phyloP scores from a whole-genome alignment of 495 filamentous ascomycete species.

The Neurospora africana region DNA sequence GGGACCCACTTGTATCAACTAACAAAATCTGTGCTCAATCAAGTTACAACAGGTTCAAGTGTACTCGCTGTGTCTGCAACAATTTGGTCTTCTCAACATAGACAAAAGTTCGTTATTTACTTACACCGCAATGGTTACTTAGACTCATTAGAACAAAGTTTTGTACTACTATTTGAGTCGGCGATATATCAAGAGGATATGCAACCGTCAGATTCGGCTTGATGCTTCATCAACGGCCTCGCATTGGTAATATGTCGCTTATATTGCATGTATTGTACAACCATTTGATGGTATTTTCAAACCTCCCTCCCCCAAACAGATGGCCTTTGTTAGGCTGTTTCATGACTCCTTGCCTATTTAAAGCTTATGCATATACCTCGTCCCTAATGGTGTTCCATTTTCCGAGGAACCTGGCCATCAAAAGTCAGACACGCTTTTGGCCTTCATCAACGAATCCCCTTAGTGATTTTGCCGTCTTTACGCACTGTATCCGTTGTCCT shows the following conservation, averaged over 20 bases:
- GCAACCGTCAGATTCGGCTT: neutral
- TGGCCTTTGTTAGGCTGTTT: neutral
- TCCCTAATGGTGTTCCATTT: neutral
- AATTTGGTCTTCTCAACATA: neutral
- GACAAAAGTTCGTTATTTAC: neutral
- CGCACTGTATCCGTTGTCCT: conserved; percentile 26
- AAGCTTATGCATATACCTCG: neutral
- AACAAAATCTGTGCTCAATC: neutral
- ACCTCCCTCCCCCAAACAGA: neutral
- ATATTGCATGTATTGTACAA: neutral
- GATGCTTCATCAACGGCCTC: neutral
- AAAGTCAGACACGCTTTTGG: conserved; percentile 9
- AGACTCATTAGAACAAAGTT: too few relatives aligned
- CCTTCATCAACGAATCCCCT: neutral
- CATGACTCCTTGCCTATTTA: neutral
- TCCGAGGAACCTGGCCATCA: conserved; percentile 4
- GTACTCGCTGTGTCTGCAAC: too few relatives aligned
- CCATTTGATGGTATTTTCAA: neutral
- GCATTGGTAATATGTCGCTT: neutral
- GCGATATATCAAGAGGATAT: neutral
- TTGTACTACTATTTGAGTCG: too few relatives aligned
- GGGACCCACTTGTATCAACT: neutral
- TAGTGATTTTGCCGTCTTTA: conserved; percentile 1
- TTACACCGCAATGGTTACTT: neutral
- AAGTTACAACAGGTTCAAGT: neutral